These are phyloP conservation scores for Leccinum incarnatum DNA, from an alignment of 768 basidiomycete species.

Conservation along the genomic window DNA sequence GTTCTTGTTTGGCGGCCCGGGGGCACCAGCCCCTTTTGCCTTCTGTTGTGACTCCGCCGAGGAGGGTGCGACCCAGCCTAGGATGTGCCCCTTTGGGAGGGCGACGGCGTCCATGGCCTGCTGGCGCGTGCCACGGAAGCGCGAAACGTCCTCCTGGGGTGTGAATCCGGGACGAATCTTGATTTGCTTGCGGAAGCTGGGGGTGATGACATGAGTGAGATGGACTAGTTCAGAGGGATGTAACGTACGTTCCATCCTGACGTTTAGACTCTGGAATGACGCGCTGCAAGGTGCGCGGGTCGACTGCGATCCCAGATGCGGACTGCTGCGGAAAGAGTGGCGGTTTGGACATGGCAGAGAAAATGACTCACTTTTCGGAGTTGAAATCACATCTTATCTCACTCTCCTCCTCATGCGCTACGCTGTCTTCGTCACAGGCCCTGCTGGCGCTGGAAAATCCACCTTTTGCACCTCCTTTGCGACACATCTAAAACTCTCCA, in stretches of 20 bases:
- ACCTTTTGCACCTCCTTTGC: slow-evolving; percentile 88
- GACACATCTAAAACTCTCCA: slow-evolving; percentile 81
- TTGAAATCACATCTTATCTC: slow-evolving; percentile 26
- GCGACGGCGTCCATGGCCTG: slow-evolving; percentile 62
- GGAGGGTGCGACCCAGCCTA: slow-evolving; percentile 75
- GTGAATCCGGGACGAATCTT: slow-evolving; percentile 93
- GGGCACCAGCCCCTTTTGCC: slow-evolving; percentile 26
- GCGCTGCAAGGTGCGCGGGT: slow-evolving; percentile 83
- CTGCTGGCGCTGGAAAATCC: slow-evolving; percentile 96
- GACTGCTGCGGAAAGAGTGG: slow-evolving; percentile 70
- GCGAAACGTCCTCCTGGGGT: slow-evolving; percentile 89
- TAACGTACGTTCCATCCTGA: slow-evolving; percentile 75
- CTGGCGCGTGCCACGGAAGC: slow-evolving; percentile 78
- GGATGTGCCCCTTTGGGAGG: slow-evolving; percentile 75
- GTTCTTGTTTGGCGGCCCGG: slow-evolving; percentile 63
- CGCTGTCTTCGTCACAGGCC: slow-evolving; percentile 88
- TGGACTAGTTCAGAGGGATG: not conserved
- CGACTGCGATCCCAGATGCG: slow-evolving; percentile 75
- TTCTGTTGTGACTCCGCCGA: slow-evolving; percentile 40
- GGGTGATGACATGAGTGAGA: slow-evolving; percentile 7
- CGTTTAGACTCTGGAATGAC: slow-evolving; percentile 84
- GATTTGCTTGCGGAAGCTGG: slow-evolving; percentile 74
- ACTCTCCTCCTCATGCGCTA: slow-evolving; percentile 56
- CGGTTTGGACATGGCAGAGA: slow-evolving; percentile 63
- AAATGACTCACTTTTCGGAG: slow-evolving; percentile 25